phyloP scores from a whole-genome alignment of 371 early-diverging fungal genomes.

The Chytridium lagenaria region DNA sequence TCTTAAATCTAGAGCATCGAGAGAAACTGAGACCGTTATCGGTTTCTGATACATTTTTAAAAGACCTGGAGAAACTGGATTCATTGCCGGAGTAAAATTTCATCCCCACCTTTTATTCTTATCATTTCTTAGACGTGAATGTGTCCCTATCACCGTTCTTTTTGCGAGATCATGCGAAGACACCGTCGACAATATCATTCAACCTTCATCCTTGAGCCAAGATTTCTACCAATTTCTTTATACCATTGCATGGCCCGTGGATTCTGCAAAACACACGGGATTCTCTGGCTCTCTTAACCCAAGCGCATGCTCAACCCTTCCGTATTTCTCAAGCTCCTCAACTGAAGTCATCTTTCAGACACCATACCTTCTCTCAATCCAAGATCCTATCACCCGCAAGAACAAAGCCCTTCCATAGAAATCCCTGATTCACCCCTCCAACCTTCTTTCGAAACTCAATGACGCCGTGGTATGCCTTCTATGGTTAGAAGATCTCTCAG shows the following conservation, averaged over 20 bases:
- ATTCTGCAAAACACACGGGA: constrained; percentile 64
- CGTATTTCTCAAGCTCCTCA: constrained; percentile 75
- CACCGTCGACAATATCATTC: constrained; percentile 62
- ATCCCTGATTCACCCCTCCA: too few relatives aligned
- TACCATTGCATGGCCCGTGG: constrained; percentile 74
- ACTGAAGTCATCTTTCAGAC: constrained; percentile 76
- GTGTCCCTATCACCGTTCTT: constrained; percentile 68
- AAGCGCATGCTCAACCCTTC: constrained; percentile 62
- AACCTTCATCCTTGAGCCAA: constrained; percentile 57
- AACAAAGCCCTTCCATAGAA: too few relatives aligned
- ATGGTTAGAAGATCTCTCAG: constrained; percentile 68
- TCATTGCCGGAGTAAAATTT: constrained; percentile 67
- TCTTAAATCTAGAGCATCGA: constrained; percentile 62
- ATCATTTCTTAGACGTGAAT: constrained; percentile 62
- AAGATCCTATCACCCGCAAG: neutral
- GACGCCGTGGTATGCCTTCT: constrained; percentile 69
- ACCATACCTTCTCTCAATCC: constrained; percentile 49
- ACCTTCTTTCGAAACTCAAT: constrained; percentile 7
- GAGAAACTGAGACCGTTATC: constrained; percentile 66
- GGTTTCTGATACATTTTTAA: constrained; percentile 64
- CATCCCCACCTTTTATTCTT: neutral
- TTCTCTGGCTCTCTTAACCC: constrained; percentile 68
- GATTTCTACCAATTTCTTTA: constrained; percentile 74
- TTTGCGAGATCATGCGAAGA: constrained; percentile 64
- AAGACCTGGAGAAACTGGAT: constrained; percentile 73